These are phyloP conservation scores for Saturnispora serradocipensis DNA, from an alignment of 805 yeast genomes.

Conservation along the genomic window DNA sequence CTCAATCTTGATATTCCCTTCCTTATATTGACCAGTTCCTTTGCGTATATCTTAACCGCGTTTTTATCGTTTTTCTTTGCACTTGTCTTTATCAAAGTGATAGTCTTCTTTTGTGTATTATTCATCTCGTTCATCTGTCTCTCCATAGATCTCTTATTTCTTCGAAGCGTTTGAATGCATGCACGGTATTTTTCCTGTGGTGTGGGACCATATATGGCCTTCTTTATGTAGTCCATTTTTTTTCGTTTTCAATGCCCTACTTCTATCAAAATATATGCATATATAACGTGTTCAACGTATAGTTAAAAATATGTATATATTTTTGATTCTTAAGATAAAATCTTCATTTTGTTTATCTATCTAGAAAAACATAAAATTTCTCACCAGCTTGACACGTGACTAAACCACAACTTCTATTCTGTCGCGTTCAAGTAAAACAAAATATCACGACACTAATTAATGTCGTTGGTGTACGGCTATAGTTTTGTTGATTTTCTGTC, in stretches of 20 bases:
- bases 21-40: conserved; percentile 64
- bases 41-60: conserved; percentile 71
- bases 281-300: too few species aligned
- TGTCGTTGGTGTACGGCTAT: background rate
- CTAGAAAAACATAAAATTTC: background rate
- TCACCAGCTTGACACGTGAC: background rate
- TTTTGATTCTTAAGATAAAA: too few species aligned
- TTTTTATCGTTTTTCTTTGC: conserved; percentile 71
- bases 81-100: conserved; percentile 59
- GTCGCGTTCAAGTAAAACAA: background rate
- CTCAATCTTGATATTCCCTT: conserved; percentile 68
- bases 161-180: conserved; percentile 71
- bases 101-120: conserved; percentile 64
- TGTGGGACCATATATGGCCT: conserved; percentile 93
- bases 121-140: conserved; percentile 57
- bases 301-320: too few species aligned
- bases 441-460: background rate
- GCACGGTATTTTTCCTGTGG: conserved; percentile 82
- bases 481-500: too few species aligned
- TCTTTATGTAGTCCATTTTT: conserved; percentile 72
- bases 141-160: conserved; percentile 78
- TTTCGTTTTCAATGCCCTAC: background rate
- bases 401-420: background rate
- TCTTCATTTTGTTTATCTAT: background rate
- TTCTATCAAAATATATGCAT: background rate